Percentiles rank a stretch among this genome's conserved stretches.
Conservation (phyloP, 2,329 filamentous ascomycete genomes). For the Endocalyx cinctus region DNA sequence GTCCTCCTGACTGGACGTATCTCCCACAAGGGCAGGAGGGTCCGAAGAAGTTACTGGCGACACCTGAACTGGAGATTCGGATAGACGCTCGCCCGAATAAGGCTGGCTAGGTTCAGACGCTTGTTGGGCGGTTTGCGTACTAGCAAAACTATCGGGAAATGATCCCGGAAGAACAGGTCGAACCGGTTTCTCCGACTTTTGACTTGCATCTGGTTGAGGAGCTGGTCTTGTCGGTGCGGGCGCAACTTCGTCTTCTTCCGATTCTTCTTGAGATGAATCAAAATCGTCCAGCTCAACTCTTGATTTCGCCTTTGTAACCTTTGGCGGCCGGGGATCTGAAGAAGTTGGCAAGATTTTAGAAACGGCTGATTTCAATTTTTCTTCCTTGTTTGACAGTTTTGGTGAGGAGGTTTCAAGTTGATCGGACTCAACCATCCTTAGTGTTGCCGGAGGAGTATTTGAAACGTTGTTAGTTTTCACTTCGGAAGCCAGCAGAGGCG, state of each 20-base stretch:
- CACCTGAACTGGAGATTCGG: constrained; percentile 65
- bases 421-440: constrained; percentile 57
- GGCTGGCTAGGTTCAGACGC: constrained; percentile 18
- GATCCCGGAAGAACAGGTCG: constrained; percentile 34
- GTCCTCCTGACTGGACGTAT: constrained; percentile 67
- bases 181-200: constrained; percentile 17
- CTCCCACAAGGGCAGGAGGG: constrained; percentile 63
- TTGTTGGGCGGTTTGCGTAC: constrained; percentile 27
- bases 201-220: constrained; percentile 22
- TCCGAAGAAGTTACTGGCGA: constrained; percentile 51
- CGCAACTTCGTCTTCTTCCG: constrained; percentile 36
- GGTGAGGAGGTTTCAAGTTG: constrained; percentile 34
- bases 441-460: constrained; percentile 48
- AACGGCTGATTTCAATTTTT: constrained; percentile 32
- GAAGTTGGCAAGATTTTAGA: constrained; percentile 40
- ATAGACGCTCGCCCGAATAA: constrained; percentile 42
- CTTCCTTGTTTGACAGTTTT: constrained; percentile 35
- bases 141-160: constrained; percentile 37
- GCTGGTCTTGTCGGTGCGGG: constrained; percentile 21
- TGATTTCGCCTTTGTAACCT: constrained; percentile 54
- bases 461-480: constrained; percentile 46
- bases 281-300: constrained; percentile 68
- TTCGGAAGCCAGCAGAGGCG: constrained; percentile 17
- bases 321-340: constrained; percentile 48
- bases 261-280: constrained; percentile 52